A percentile compares a stretch with the other conserved stretches of the same genome.
Evolutionary conservation across 2,329 filamentous ascomycete genomes (phyloP).

Genomic region (Tolypocladium ophioglossoides): DNA sequence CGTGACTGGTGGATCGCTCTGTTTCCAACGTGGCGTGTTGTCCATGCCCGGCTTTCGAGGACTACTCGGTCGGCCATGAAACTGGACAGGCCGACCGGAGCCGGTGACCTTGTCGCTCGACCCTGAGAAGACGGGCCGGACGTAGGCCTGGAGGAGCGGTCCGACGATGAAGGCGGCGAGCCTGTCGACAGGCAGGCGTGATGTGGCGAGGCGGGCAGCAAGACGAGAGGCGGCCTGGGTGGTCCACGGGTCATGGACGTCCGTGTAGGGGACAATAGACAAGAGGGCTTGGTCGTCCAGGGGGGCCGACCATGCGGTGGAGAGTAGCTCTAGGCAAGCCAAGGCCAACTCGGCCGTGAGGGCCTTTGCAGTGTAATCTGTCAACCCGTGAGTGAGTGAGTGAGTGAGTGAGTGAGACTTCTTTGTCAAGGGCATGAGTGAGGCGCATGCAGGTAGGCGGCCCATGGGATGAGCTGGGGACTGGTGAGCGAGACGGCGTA

Average conservation of each 20-base stretch:
- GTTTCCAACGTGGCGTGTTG: background rate
- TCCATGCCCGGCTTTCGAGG: background rate
- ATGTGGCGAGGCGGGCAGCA: conserved; percentile 21
- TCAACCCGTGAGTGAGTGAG: background rate
- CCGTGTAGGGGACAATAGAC: conserved; percentile 19
- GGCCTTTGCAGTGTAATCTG: background rate
- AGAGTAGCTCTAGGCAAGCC: conserved; percentile 16
- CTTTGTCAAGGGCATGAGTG: background rate
- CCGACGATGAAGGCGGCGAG: conserved; percentile 34
- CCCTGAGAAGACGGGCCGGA: conserved; percentile 57
- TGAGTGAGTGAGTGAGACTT: background rate
- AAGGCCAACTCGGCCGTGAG: conserved; percentile 14
- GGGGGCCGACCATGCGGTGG: background rate
- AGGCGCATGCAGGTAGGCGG: background rate
- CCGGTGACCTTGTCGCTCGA: conserved; percentile 30
- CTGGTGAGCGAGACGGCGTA: background rate
- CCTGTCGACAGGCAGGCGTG: conserved; percentile 10
- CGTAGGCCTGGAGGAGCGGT: conserved; percentile 49
- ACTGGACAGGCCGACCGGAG: conserved; percentile 18
- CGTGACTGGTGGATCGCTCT: background rate
- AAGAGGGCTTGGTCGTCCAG: conserved; percentile 16
- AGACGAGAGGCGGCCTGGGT: conserved; percentile 16
- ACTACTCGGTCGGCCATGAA: conserved; percentile 5
- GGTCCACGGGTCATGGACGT: conserved; percentile 26
- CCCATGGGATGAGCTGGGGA: background rate